These are phyloP conservation scores for Cladobotryum protrusum DNA, from an alignment of 2,329 filamentous ascomycete genomes.

Conservation along the genomic window DNA sequence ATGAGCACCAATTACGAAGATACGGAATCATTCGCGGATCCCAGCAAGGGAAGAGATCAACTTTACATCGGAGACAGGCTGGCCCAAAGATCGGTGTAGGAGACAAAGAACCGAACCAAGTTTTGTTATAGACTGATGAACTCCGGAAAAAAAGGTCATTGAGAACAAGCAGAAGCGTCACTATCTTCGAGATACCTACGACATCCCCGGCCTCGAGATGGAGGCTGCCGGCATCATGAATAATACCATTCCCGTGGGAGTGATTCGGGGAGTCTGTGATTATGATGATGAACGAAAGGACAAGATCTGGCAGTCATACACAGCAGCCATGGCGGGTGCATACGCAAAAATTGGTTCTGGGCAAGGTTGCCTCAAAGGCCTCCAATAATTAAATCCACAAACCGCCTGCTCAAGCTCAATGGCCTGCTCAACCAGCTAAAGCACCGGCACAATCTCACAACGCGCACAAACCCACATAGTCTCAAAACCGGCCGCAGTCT, in stretches of 20 bases:
- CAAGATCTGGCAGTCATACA: constrained; percentile 8
- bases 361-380: not conserved
- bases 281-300: constrained; percentile 9
- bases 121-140: constrained; percentile 24
- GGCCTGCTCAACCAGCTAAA: too few species aligned
- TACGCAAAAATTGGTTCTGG: constrained; percentile 3
- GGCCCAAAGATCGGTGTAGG: constrained; percentile 11
- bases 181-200: constrained; percentile 6
- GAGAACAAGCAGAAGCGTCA: constrained; percentile 4
- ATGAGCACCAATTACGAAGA: constrained; percentile 20
- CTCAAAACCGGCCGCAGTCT: too few species aligned
- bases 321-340: constrained; percentile 10
- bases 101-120: constrained; percentile 16
- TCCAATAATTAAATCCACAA: too few species aligned
- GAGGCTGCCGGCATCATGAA: constrained; percentile 10
- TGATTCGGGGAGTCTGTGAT: constrained; percentile 8
- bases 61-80: constrained; percentile 15
- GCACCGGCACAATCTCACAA: too few species aligned
- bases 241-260: constrained; percentile 5
- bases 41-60: constrained; percentile 23
- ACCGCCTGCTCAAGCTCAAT: too few species aligned
- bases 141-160: constrained; percentile 9
- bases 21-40: constrained; percentile 24
- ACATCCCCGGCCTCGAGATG: constrained; percentile 14
- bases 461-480: too few species aligned